Evolutionary conservation across 2,329 filamentous ascomycete species (phyloP).

Genomic region (Ophiostoma sp.): DNA sequence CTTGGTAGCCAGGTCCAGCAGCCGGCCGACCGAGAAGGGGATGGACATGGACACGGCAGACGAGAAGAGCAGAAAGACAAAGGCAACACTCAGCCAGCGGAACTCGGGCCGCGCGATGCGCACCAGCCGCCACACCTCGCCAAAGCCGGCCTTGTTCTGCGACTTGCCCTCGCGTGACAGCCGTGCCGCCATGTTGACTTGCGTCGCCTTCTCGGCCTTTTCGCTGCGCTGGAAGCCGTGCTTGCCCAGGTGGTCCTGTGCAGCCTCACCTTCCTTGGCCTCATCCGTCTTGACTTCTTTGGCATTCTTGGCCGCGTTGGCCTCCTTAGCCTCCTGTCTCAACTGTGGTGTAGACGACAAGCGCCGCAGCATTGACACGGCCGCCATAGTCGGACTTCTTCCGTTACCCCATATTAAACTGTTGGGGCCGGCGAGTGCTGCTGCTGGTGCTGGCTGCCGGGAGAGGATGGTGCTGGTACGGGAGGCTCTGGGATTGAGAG

Average conservation of each 20-base stretch:
- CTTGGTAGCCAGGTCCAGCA: slow-evolving; percentile 85
- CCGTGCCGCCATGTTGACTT: slow-evolving; percentile 83
- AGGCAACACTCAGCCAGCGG: slow-evolving; percentile 70
- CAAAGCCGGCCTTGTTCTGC: slow-evolving; percentile 53
- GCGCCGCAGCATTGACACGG: slow-evolving; percentile 19
- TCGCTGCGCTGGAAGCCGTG: slow-evolving; percentile 53
- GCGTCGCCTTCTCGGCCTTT: slow-evolving; percentile 77
- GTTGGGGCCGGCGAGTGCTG: slow-evolving; percentile 8
- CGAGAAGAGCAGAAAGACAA: slow-evolving; percentile 79
- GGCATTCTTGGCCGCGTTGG: slow-evolving; percentile 33
- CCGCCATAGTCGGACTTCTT: slow-evolving; percentile 15
- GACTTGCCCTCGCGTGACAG: slow-evolving; percentile 74
- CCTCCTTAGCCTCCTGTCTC: neutral
- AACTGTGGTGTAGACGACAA: slow-evolving; percentile 18
- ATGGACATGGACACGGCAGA: slow-evolving; percentile 94
- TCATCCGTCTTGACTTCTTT: slow-evolving; percentile 27
- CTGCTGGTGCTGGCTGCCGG: slow-evolving; percentile 7
- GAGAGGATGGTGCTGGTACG: neutral
- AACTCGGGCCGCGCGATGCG: slow-evolving; percentile 84
- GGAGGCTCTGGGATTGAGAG: neutral
- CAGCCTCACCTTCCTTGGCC: slow-evolving; percentile 33
- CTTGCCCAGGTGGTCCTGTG: slow-evolving; percentile 27
- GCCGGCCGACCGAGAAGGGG: slow-evolving; percentile 92
- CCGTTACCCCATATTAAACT: slow-evolving; percentile 19
- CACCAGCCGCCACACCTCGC: slow-evolving; percentile 80